Percentiles rank a stretch among this genome's conserved stretches.
phyloP scores from a whole-genome alignment of 1,139 yeast genomes.

The Scheffersomyces segobiensis region DNA sequence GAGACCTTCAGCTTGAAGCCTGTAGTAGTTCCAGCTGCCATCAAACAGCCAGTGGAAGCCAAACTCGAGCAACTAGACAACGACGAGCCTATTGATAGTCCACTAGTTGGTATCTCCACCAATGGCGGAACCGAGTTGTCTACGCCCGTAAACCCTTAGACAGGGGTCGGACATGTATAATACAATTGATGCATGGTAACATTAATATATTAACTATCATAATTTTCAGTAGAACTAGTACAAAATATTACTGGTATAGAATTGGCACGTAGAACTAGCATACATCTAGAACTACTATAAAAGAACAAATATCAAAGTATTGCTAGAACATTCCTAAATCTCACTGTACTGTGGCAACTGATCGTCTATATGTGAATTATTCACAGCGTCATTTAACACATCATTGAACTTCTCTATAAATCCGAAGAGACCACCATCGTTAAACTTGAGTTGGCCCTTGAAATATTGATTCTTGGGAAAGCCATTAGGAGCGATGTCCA shows the following conservation, averaged over 20 bases:
- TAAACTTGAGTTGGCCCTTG: conserved; percentile 39
- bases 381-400: conserved; percentile 19
- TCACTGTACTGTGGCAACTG: conserved; percentile 42
- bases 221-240: neutral
- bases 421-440: conserved; percentile 50
- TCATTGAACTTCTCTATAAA: conserved; percentile 29
- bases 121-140: conserved; percentile 10
- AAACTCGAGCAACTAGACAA: conserved; percentile 20
- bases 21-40: conserved; percentile 25
- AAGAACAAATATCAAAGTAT: too few relatives aligned
- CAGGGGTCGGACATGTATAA: neutral
- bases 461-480: conserved; percentile 42
- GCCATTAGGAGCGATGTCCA: conserved; percentile 41
- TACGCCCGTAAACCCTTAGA: conserved; percentile 5
- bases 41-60: conserved; percentile 26
- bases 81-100: conserved; percentile 23
- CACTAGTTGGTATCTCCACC: conserved; percentile 15
- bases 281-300: neutral
- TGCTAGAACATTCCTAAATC: neutral
- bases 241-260: neutral
- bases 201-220: neutral
- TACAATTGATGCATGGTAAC: neutral
- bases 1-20: conserved; percentile 45
- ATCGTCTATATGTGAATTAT: conserved; percentile 37
- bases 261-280: neutral